phyloP scores from a whole-genome alignment of 1,284 basidiomycete species.

The Lentinula novae-zelandiae region DNA sequence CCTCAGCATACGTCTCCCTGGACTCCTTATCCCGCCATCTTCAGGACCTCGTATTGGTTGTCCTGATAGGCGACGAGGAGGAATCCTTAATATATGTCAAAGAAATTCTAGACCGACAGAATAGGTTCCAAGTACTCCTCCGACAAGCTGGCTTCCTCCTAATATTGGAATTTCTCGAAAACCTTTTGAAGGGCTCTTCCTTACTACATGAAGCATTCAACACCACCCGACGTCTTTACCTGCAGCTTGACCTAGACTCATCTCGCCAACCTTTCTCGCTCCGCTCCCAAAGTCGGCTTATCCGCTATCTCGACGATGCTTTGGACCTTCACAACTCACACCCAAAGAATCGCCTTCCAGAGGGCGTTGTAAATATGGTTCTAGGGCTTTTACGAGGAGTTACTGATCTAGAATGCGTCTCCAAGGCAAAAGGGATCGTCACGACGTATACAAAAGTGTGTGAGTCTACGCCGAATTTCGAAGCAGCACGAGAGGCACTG shows the following conservation, averaged over 20 bases:
- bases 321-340: slow-evolving; percentile 19
- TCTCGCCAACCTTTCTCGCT: neutral
- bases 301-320: slow-evolving; percentile 27
- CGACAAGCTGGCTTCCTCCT: slow-evolving; percentile 29
- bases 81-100: neutral
- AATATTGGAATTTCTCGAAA: slow-evolving; percentile 25
- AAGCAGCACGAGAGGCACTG: slow-evolving; percentile 25
- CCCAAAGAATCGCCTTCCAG: slow-evolving; percentile 21
- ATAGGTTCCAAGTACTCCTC: slow-evolving; percentile 22
- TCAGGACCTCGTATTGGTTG: neutral
- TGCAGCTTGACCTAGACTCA: slow-evolving; percentile 13
- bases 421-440: slow-evolving; percentile 27
- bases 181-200: slow-evolving; percentile 15
- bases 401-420: slow-evolving; percentile 22
- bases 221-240: slow-evolving; percentile 32
- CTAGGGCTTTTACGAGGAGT: slow-evolving; percentile 27
- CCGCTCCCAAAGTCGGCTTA: slow-evolving; percentile 24
- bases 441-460: slow-evolving; percentile 23
- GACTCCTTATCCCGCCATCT: slow-evolving; percentile 3
- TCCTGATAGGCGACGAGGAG: neutral
- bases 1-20: slow-evolving; percentile 2
- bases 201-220: slow-evolving; percentile 32
- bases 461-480: slow-evolving; percentile 12
- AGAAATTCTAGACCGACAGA: slow-evolving; percentile 20
- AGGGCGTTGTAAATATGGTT: slow-evolving; percentile 28